Evolutionary conservation across 805 yeast species (phyloP).

Genomic region (Limtongia smithiae): DNA sequence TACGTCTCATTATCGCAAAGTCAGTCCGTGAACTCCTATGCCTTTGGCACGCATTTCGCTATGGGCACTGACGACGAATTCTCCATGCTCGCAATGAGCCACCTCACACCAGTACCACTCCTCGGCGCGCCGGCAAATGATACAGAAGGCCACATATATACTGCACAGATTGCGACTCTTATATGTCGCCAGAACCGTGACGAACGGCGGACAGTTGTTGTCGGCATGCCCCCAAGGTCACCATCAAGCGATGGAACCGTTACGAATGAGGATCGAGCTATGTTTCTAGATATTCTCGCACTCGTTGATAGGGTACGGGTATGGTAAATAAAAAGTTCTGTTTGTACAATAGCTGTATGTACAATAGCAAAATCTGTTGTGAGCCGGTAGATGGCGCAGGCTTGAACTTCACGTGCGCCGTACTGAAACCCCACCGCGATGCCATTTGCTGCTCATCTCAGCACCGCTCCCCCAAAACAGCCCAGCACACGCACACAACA

Average conservation of each 20-base stretch:
- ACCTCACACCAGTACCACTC: conserved; percentile 20
- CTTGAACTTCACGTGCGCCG: too few species aligned
- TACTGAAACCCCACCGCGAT: too few species aligned
- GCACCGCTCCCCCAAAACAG: too few species aligned
- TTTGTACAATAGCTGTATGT: too few species aligned
- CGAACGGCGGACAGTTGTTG: conserved; percentile 22
- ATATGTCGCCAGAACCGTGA: conserved; percentile 22
- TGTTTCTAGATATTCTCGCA: conserved; percentile 18
- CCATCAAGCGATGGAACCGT: conserved; percentile 2
- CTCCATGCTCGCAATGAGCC: conserved; percentile 21
- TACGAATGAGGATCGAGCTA: conserved; percentile 3
- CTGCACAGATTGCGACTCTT: conserved; percentile 23
- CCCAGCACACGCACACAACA: too few species aligned
- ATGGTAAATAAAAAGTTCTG: conserved; percentile 5
- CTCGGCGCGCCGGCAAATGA: conserved; percentile 21
- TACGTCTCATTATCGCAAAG: conserved; percentile 21
- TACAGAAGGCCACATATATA: conserved; percentile 21
- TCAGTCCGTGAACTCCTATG: conserved; percentile 7
- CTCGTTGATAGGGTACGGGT: conserved; percentile 19
- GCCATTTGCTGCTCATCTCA: too few species aligned
- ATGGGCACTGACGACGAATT: conserved; percentile 15
- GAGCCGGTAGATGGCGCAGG: too few species aligned
- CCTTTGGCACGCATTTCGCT: neutral
- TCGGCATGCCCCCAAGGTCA: conserved; percentile 17
- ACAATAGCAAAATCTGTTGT: too few species aligned